Base-by-base conservation (phyloP, 129 eudicot genomes). In the Ambrosia artemisiifolia region DNA sequence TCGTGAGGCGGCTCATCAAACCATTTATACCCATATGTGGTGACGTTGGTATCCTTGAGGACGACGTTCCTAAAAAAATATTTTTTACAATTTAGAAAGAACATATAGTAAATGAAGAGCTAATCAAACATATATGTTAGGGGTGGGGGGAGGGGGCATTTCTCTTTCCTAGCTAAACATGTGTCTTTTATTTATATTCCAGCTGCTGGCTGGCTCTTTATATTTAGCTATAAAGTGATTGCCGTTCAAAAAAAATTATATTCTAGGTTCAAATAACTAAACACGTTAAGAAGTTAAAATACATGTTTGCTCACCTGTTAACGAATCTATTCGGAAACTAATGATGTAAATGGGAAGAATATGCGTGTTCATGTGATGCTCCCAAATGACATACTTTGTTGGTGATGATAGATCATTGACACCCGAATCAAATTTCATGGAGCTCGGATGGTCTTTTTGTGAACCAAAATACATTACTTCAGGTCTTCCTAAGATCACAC, bases 321-420 rank as follows among this genome's bases (percentile, higher is more conserved):
- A 35, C 51, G 72, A 71, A 50, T 70, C 48, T 38, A 30, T 18
- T 71, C 49, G 24, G 34, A 79, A 79, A 57, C 64, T 79, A 24
- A 79, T 32, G 47, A 79, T 28, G 70, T 51, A 79, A 35, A 40
- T 47, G 0, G 83, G 79, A 35, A 79, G 79, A 51, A 79, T 49
- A 16, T 65, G 83, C 4, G 83, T 56, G 70, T 79, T 79, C 74
- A 79, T 66, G 44, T 65, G 61, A 47, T 60, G 74, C 44, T 73
- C 75, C 83, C 83, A 72, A 24, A 79, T 79, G 55, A 79, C 64
- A 50, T 79, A 79, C 20, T 79, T 79, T 20, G 73, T 65, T 38
- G 83, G 83, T 35, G 74, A 54, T 14, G 16, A 48, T 9, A 66
- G 4, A 56, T 73, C 9, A 73, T 79, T 63, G 0, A 79, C 70